Evolutionary conservation across 345 rosid species (phyloP).

Genomic region (Eucalyptus curtisii): DNA sequence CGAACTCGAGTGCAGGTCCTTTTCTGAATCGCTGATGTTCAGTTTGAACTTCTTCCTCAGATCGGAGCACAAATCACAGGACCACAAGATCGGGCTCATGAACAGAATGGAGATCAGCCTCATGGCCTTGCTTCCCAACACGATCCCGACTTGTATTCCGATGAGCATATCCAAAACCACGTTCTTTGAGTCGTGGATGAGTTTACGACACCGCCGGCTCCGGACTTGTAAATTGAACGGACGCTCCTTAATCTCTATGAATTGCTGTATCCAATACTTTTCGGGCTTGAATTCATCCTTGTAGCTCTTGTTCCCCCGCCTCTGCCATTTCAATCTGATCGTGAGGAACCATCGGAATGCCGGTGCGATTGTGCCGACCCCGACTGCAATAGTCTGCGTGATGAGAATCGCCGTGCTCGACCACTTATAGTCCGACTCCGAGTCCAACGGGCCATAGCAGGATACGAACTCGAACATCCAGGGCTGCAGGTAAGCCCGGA

Average conservation of each 20-base stretch:
- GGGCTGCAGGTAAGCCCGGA: slow-evolving; percentile 42
- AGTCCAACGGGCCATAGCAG: slow-evolving; percentile 18
- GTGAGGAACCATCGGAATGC: slow-evolving; percentile 66
- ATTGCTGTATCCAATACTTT: slow-evolving; percentile 47
- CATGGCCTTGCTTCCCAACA: slow-evolving; percentile 48
- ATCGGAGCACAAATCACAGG: slow-evolving; percentile 4
- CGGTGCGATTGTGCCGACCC: slow-evolving; percentile 56
- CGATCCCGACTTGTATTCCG: slow-evolving; percentile 45
- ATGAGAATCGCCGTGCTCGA: slow-evolving; percentile 41
- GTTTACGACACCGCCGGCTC: slow-evolving; percentile 32
- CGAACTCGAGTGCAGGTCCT: slow-evolving; percentile 20
- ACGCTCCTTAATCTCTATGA: slow-evolving; percentile 55
- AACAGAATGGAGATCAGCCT: slow-evolving; percentile 39
- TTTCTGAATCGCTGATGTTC: slow-evolving; percentile 1
- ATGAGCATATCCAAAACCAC: slow-evolving; percentile 31
- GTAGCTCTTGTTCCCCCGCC: slow-evolving; percentile 10
- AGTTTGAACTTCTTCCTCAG: slow-evolving; percentile 1
- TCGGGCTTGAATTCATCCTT: slow-evolving; percentile 33
- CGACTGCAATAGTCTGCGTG: slow-evolving; percentile 51
- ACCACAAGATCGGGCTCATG: slow-evolving; percentile 17
- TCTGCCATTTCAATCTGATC: slow-evolving; percentile 54
- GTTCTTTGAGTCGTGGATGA: slow-evolving; percentile 16
- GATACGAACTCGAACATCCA: slow-evolving; percentile 16
- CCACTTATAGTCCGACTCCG: slow-evolving; percentile 74
- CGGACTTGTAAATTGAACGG: slow-evolving; percentile 23